A percentile compares a stretch with the other conserved stretches of the same genome.
Evolutionary conservation across 2,329 filamentous ascomycete species (phyloP).

Genomic region (Coniella vitis): DNA sequence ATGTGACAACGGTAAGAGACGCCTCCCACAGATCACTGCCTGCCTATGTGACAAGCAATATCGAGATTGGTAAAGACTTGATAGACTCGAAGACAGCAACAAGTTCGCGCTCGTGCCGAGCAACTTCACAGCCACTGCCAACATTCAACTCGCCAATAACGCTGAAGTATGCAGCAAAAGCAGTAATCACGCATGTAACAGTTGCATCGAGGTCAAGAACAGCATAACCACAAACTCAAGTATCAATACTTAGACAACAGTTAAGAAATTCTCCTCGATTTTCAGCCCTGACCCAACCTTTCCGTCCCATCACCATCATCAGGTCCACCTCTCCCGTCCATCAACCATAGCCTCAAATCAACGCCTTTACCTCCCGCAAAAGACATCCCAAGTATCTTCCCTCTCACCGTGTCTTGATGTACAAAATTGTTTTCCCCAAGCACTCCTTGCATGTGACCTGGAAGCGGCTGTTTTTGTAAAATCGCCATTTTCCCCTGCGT

Average conservation of each 20-base stretch:
- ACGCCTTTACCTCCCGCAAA: not conserved
- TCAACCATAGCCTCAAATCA: constrained; percentile 5
- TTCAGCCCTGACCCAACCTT: not conserved
- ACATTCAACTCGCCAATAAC: no score
- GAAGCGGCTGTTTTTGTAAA: not conserved
- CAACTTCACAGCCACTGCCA: not conserved
- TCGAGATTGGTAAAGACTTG: no score
- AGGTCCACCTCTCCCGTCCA: not conserved
- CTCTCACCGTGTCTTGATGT: constrained; percentile 11
- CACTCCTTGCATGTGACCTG: constrained; percentile 1
- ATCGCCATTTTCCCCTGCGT: not conserved
- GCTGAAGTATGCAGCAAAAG: not conserved
- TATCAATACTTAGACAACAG: constrained; percentile 6
- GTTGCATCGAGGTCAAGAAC: not conserved
- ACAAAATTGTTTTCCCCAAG: constrained; percentile 6
- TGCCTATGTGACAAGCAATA: no score
- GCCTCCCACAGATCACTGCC: no score
- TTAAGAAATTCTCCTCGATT: not conserved
- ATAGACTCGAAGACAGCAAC: no score
- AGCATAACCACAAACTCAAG: constrained; percentile 1
- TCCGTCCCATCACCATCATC: constrained; percentile 1
- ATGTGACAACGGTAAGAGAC: no score
- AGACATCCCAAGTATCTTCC: not conserved
- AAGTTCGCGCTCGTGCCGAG: no score
- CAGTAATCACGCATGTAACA: not conserved